Conservation (phyloP, 805 yeast genomes). For the Candida adriatica region DNA sequence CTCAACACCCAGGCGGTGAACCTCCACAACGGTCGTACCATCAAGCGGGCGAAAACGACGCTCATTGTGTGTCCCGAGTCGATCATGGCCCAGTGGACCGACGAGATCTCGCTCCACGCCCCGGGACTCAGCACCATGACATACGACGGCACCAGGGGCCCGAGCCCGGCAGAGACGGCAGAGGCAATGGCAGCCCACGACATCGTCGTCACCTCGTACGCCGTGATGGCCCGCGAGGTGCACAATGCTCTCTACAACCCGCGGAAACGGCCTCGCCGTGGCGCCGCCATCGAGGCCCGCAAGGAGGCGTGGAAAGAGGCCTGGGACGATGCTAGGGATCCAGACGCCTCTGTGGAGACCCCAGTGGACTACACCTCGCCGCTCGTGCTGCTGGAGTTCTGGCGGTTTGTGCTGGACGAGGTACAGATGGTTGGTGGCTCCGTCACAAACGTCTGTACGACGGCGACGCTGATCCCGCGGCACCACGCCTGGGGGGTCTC, state of each 20-base stretch:
- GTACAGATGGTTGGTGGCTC: conserved; percentile 86
- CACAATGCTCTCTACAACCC: conserved; percentile 75
- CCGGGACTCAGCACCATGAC: conserved; percentile 54
- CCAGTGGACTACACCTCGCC: conserved; percentile 66
- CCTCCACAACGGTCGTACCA: conserved; percentile 12
- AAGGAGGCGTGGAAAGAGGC: conserved; percentile 1
- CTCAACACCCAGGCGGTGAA: conserved; percentile 6
- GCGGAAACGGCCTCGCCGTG: conserved; percentile 20
- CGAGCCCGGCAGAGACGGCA: conserved; percentile 32
- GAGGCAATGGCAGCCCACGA: conserved; percentile 57
- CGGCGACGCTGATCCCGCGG: conserved; percentile 74
- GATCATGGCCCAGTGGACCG: conserved; percentile 79
- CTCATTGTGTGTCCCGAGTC: conserved; percentile 83
- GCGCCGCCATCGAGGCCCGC: conserved; percentile 1
- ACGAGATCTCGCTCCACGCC: conserved; percentile 57
- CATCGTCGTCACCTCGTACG: conserved; percentile 74
- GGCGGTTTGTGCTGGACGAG: conserved; percentile 89
- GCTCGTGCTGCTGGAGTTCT: conserved; percentile 71
- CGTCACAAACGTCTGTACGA: conserved; percentile 68
- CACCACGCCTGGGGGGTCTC: conserved; percentile 96
- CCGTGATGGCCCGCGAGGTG: conserved; percentile 63
- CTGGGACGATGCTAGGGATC: conserved; percentile 1
- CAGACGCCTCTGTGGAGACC: conserved; percentile 2
- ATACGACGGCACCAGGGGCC: conserved; percentile 50
- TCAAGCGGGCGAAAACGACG: conserved; percentile 54